Evolutionary conservation across 2,329 filamentous ascomycete species (phyloP), one percentile per base, ranked within the genome.

Genomic region (Neofusicoccum ribis): DNA sequence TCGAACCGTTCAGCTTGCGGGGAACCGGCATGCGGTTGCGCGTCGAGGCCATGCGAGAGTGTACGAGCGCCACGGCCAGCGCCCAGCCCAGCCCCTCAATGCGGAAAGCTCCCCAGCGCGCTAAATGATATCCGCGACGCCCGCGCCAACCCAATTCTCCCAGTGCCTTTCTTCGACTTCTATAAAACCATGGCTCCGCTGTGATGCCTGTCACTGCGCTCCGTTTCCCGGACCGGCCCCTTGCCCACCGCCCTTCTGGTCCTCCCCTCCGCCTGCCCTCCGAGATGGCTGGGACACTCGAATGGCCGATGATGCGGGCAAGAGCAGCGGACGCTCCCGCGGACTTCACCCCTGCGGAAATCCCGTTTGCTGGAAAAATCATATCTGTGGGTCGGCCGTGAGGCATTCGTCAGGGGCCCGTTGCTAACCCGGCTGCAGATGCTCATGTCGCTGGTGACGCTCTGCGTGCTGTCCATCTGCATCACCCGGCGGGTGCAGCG

Each of bases 401-500:
- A 65, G 60, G n/a, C 3, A 12, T 17, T 31, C 5, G 27, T 31
- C 27, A 31, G 6, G 27, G 14, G 23, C 11, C 9, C 0, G 23
- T 23, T 5, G 17, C 47, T 50, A 1, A 50, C 47, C 7, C 3
- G 9, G 9, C 4, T 9, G 2, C 39, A 59, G 54, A 46, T 59
- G 54, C 7, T 59, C 23, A 59, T 61, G 34, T 56, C 51, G 14
- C 31, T 49, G 41, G 27, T 49, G 12, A 65, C 63, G 5, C 50
- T 65, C 8, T 47, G 39, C 23, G 44, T 64, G n/a, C 56, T 67
- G 17, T 68, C 58, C 47, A 20, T 61, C 36, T n/a, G 36, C 52
- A 47, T 62, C 72, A 71, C 69, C 39, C 70, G 74, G 36, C 67
- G 74, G 43, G 64, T 72, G 27, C 69, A 74, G 44, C 66, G 61